Evolutionary conservation across 2,329 filamentous ascomycete genomes (phyloP).

Genomic region (Stemphylium lycopersici): DNA sequence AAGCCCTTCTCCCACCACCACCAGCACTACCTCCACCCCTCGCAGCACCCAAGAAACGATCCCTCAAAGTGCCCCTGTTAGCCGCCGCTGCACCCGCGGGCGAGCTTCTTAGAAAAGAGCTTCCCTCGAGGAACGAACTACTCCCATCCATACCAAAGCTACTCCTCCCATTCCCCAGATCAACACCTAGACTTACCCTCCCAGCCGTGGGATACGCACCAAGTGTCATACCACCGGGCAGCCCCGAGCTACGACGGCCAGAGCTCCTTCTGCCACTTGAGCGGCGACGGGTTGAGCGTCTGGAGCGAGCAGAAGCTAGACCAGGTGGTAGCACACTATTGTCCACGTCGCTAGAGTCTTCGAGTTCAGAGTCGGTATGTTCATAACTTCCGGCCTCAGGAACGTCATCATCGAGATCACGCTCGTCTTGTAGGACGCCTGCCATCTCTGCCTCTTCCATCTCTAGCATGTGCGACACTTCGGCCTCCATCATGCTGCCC

Average conservation of each 20-base stretch:
- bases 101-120: constrained; percentile 45
- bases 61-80: constrained; percentile 36
- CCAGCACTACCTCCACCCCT: constrained; percentile 23
- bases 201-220: constrained; percentile 8
- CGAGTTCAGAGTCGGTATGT: constrained; percentile 60
- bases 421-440: constrained; percentile 55
- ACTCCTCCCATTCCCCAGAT: constrained; percentile 32
- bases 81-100: constrained; percentile 34
- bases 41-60: constrained; percentile 35
- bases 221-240: constrained; percentile 14
- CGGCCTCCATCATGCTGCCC: constrained; percentile 50
- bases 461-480: constrained; percentile 48
- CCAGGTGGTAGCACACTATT: constrained; percentile 21
- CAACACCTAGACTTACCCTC: constrained; percentile 25
- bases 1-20: constrained; percentile 20
- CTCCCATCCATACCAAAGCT: constrained; percentile 44
- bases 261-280: constrained; percentile 29
- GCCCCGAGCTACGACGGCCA: constrained; percentile 27
- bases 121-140: constrained; percentile 46
- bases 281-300: constrained; percentile 28
- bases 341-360: constrained; percentile 47
- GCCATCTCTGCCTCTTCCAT: constrained; percentile 56
- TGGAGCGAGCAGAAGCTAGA: constrained; percentile 26
- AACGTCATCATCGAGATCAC: constrained; percentile 58
- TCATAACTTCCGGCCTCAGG: constrained; percentile 61